phyloP scores from a whole-genome alignment of 805 yeast genomes.

The Lipomyces yamadae region DNA sequence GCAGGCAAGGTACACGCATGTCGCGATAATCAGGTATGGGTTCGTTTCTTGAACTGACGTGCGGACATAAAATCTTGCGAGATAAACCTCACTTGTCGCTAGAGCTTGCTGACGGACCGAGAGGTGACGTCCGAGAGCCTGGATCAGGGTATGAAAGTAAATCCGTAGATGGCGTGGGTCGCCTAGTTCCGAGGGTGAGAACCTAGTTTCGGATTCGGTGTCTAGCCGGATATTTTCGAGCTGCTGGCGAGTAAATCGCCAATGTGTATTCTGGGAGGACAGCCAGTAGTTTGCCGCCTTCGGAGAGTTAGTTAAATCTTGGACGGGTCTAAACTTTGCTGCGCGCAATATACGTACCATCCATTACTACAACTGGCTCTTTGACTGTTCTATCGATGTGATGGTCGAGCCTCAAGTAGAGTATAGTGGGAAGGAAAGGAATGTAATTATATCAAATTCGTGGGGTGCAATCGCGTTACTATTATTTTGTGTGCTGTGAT shows the following conservation, averaged over 20 bases:
- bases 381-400: not conserved
- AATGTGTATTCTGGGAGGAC: slow-evolving; percentile 61
- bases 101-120: slow-evolving; percentile 80
- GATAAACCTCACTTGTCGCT: slow-evolving; percentile 85
- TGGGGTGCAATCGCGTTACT: too few relatives aligned
- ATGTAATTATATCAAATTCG: too few relatives aligned
- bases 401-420: not conserved
- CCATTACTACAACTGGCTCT: not conserved
- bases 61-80: slow-evolving; percentile 74
- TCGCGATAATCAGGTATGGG: slow-evolving; percentile 75
- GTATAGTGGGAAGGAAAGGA: not conserved
- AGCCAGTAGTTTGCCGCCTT: slow-evolving; percentile 42
- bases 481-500: not conserved
- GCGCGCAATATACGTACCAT: not conserved
- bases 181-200: slow-evolving; percentile 40
- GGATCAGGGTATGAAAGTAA: slow-evolving; percentile 74
- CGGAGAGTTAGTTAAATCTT: not conserved
- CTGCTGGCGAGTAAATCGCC: slow-evolving; percentile 77
- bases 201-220: slow-evolving; percentile 49
- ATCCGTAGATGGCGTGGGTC: slow-evolving; percentile 69
- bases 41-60: slow-evolving; percentile 82
- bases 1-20: slow-evolving; percentile 87
- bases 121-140: slow-evolving; percentile 77
- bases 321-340: not conserved
- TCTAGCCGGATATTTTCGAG: slow-evolving; percentile 53